Base-by-base conservation (phyloP, 305 asterid species). In the Fraxinus velutina region DNA sequence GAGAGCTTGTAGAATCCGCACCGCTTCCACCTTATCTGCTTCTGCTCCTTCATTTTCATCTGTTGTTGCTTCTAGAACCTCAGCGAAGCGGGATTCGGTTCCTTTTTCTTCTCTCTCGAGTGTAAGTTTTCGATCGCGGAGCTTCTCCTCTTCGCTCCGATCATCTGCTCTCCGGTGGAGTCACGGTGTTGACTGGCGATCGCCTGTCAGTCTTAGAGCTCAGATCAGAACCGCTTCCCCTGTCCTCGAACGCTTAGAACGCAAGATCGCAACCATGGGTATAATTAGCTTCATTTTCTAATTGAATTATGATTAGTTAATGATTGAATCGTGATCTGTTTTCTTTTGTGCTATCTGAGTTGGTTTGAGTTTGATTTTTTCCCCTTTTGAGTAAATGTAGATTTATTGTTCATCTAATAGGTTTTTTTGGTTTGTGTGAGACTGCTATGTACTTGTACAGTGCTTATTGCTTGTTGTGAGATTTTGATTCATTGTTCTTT, bases 231-330 rank as follows among this genome's bases (percentile, higher is more conserved):
- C 88, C 1, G 79, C 84, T 0, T 83, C 94, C 71, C 90, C 96
- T 9, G 90, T 87, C 82, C 71, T 93, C 81, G 92, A 93, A 71
- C 89, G 87, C 1, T 89, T 92, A 81, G 85, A 90, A 70, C 92
- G 96, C 78, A 91, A 82, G 87, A 81, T 92, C 80, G 86, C 93
- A 66, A 86, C 97, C 66, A 93, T 95, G 97, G 99, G 99, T 95
- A 93, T 79, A 81, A 37, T 75, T 79, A 3, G 66, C 34, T 75
- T 83, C 21, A 13, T 78, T 42, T 34, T 12, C 17, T 47, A 47
- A 47, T 47, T 47, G 57, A 47, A 8, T 10, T 50, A 34, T 79
- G 50, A 8, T 73, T 75, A 55, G 24, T 4, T n/a, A 12, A 37
- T 60, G 19, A 29, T 50, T 81, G 81, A 62, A 71, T 42, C 24